phyloP scores from a whole-genome alignment of 306 rosid genomes.

The Begonia loranthoides region DNA sequence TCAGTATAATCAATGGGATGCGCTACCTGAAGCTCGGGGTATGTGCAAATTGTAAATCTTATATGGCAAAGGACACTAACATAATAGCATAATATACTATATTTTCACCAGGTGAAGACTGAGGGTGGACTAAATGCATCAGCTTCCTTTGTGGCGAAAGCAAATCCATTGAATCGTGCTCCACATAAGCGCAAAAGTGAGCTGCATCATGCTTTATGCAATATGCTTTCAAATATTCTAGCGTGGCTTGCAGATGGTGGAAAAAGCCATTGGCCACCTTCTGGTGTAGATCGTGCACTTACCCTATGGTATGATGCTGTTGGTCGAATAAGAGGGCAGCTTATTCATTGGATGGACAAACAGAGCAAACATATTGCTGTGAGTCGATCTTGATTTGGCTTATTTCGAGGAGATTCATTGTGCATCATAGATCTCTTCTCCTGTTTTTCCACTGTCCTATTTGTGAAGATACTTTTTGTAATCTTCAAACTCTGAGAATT shows the following conservation, averaged over 20 bases:
- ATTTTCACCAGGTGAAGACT: conserved; percentile 67
- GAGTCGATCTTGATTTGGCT: conserved; percentile 15
- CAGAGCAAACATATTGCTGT: conserved; percentile 98
- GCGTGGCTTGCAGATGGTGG: conserved; percentile 99
- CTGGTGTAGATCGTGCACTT: conserved; percentile 92
- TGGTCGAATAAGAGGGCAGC: conserved; percentile 78
- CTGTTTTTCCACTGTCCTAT: no score
- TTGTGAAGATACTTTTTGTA: no score
- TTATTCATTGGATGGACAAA: conserved; percentile 93
- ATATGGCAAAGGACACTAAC: conserved; percentile 10
- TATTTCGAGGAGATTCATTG: background rate
- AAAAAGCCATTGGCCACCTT: conserved; percentile 97
- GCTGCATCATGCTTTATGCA: conserved; percentile 94
- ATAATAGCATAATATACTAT: conserved; percentile 22
- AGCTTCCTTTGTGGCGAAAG: conserved; percentile 99
- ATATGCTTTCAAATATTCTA: conserved; percentile 89
- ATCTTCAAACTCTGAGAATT: no score
- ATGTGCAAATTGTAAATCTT: conserved; percentile 18
- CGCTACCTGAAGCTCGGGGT: conserved; percentile 99
- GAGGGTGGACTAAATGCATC: conserved; percentile 99
- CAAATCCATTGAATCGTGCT: conserved; percentile 88
- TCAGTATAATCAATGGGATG: conserved; percentile 95
- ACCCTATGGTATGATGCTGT: conserved; percentile 96
- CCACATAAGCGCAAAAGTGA: conserved; percentile 97
- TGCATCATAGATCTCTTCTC: no score